Evolutionary conservation across 2,329 filamentous ascomycete species (phyloP).

Genomic region (Tolypocladium amazonense): DNA sequence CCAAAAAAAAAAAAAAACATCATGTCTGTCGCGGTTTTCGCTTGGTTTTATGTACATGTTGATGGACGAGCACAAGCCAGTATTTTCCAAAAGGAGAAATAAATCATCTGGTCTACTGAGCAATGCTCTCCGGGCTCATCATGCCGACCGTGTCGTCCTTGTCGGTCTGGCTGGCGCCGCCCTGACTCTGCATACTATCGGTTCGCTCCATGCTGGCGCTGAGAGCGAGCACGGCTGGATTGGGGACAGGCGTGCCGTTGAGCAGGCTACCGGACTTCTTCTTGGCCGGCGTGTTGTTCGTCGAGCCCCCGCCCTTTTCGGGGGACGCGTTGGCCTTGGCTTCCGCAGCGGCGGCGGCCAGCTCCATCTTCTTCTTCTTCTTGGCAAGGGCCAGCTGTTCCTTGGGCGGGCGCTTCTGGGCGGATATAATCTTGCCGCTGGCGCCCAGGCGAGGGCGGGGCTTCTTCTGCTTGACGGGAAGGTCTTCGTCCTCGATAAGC

Average conservation of each 20-base stretch:
- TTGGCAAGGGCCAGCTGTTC: conserved; percentile 77
- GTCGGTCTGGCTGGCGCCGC: conserved; percentile 52
- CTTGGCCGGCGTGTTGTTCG: conserved; percentile 36
- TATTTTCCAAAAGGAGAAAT: background rate
- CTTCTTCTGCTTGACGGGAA: conserved; percentile 83
- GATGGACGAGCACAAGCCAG: background rate
- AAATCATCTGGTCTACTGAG: conserved; percentile 20
- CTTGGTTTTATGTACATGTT: background rate
- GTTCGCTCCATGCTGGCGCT: conserved; percentile 45
- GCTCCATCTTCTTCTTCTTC: conserved; percentile 73
- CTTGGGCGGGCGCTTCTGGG: conserved; percentile 70
- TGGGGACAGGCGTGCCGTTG: conserved; percentile 24
- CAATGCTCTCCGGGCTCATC: conserved; percentile 77
- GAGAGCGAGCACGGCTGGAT: conserved; percentile 28
- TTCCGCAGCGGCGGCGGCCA: conserved; percentile 38
- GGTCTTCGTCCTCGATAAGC: conserved; percentile 85
- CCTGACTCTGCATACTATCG: conserved; percentile 47
- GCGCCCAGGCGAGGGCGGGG: conserved; percentile 54
- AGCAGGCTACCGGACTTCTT: conserved; percentile 35
- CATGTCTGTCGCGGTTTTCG: background rate
- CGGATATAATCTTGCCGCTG: conserved; percentile 78
- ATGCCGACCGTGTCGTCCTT: conserved; percentile 62
- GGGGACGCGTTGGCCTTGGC: conserved; percentile 27
- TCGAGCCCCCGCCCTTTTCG: conserved; percentile 20
- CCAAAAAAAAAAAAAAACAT: too few species aligned